Evolutionary conservation across 1,139 yeast species (phyloP).

Genomic region (Saccharomyces pastorianus): DNA sequence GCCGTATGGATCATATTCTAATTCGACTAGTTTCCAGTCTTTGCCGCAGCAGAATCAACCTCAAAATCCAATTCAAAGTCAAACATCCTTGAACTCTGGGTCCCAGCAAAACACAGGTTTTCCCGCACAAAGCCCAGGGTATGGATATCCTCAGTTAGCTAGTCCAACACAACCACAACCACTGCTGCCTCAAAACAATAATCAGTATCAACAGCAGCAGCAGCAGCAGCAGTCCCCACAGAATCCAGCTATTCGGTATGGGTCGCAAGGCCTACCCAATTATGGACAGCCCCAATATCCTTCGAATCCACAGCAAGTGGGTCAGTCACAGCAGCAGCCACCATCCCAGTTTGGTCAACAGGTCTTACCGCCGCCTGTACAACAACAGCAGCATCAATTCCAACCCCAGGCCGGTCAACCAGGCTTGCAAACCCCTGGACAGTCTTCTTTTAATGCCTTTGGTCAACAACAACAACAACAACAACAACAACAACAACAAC

Average conservation of each 20-base stretch:
- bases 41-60: background rate
- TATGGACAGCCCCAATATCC: background rate
- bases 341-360: background rate
- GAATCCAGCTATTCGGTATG: background rate
- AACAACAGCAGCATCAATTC: background rate
- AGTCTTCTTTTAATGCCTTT: background rate
- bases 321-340: background rate
- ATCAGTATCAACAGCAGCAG: constrained; percentile 5
- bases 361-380: background rate
- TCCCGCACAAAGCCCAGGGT: background rate
- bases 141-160: constrained; percentile 1
- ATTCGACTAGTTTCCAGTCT: background rate
- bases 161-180: too few relatives aligned
- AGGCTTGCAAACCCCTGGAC: background rate
- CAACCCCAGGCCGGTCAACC: constrained; percentile 1
- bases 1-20: background rate
- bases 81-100: background rate
- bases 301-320: background rate
- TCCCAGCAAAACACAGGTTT: background rate
- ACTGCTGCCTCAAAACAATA: background rate
- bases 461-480: constrained; percentile 2
- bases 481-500: background rate
- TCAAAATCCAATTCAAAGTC: background rate
- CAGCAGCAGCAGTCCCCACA: background rate
- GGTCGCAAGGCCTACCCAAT: constrained; percentile 1